Percentiles rank a stretch among this genome's conserved stretches.
Conservation (phyloP, 2,329 filamentous ascomycete genomes). For the Fusarium mundagurra region DNA sequence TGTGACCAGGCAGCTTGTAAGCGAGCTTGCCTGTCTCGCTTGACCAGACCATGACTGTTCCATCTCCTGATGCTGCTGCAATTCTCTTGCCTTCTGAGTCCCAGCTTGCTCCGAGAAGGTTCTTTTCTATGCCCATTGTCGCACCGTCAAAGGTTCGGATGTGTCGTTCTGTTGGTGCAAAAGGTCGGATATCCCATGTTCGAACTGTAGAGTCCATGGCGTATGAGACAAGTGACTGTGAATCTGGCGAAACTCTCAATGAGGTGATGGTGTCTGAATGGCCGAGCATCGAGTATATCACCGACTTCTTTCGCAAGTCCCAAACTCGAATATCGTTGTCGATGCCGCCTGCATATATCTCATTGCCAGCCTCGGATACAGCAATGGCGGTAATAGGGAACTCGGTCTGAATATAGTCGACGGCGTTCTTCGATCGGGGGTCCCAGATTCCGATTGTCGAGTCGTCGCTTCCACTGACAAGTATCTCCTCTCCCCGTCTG, state of each 20-base stretch:
- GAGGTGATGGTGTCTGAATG: constrained; percentile 94
- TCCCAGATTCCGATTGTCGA: constrained; percentile 97
- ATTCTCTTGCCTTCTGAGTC: constrained; percentile 86
- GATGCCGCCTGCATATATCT: constrained; percentile 93
- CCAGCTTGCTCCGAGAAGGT: constrained; percentile 91
- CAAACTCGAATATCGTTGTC: constrained; percentile 98
- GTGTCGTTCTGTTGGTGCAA: constrained; percentile 86
- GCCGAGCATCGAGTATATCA: constrained; percentile 87
- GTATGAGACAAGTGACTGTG: constrained; percentile 88
- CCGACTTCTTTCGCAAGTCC: constrained; percentile 91
- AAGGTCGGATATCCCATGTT: constrained; percentile 96
- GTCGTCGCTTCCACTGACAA: constrained; percentile 93
- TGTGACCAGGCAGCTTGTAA: constrained; percentile 95
- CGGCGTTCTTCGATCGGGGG: constrained; percentile 86
- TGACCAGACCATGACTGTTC: constrained; percentile 92
- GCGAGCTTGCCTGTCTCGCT: constrained; percentile 86
- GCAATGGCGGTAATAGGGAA: constrained; percentile 93
- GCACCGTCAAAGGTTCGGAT: constrained; percentile 94
- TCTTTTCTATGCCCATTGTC: constrained; percentile 86
- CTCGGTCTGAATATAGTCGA: constrained; percentile 88
- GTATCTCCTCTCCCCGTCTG: constrained; percentile 86
- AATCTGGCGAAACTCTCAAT: constrained; percentile 89
- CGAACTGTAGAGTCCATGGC: constrained; percentile 93
- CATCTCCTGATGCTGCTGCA: constrained; percentile 88
- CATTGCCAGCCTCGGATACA: constrained; percentile 92